These are phyloP conservation scores for Aspergillus tamarii DNA, from an alignment of 2,329 filamentous ascomycete genomes.

Conservation along the genomic window DNA sequence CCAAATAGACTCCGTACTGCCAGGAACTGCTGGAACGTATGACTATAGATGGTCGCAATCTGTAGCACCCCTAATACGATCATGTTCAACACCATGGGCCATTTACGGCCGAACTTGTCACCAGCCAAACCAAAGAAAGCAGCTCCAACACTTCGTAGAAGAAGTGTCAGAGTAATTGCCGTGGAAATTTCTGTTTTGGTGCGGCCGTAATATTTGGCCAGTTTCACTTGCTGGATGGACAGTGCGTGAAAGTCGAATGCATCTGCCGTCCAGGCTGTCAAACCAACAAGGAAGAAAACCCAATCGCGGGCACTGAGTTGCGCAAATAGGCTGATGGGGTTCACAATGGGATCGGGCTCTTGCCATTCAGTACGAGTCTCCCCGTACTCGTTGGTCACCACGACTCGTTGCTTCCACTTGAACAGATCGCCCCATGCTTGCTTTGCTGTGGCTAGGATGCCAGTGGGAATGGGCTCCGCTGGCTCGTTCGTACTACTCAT, in stretches of 20 bases:
- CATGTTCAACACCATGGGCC: slow-evolving; percentile 83
- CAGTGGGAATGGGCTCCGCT: slow-evolving; percentile 70
- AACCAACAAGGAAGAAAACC: slow-evolving; percentile 75
- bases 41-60: slow-evolving; percentile 76
- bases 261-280: slow-evolving; percentile 77
- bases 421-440: slow-evolving; percentile 69
- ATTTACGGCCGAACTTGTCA: slow-evolving; percentile 77
- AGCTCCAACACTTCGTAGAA: slow-evolving; percentile 75
- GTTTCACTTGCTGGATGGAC: slow-evolving; percentile 75
- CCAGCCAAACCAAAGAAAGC: slow-evolving; percentile 75
- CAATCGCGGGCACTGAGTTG: slow-evolving; percentile 69
- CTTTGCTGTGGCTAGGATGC: slow-evolving; percentile 65
- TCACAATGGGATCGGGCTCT: slow-evolving; percentile 64
- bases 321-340: slow-evolving; percentile 70
- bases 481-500: slow-evolving; percentile 44
- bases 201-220: slow-evolving; percentile 61
- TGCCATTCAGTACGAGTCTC: slow-evolving; percentile 72
- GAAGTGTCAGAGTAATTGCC: slow-evolving; percentile 64
- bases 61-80: slow-evolving; percentile 70
- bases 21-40: slow-evolving; percentile 74
- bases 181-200: slow-evolving; percentile 72
- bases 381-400: slow-evolving; percentile 57
- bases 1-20: slow-evolving; percentile 74
- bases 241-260: slow-evolving; percentile 84
- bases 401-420: slow-evolving; percentile 73